Base-by-base conservation (phyloP, 2,329 filamentous ascomycete genomes). In the Mycocentrospora acerina region DNA sequence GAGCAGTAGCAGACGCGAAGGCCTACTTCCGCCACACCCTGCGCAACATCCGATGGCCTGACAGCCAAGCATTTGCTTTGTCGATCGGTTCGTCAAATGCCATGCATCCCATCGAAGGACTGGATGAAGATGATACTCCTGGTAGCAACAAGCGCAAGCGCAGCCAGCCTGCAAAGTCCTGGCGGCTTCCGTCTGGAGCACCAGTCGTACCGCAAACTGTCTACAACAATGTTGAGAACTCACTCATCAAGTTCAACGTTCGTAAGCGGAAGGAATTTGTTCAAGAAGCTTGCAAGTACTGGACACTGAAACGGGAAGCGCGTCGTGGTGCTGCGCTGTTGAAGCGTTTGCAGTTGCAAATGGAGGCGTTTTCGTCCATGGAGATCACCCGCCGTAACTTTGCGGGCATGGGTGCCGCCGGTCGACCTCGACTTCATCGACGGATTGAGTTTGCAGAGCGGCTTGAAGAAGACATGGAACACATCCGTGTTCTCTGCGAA, bases 281-380 rank as follows among this genome's bases (percentile, higher is more conserved):
- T 2, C 85, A 89, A 40, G 91, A 96, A 66, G 88, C 88, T 2
- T 97, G 91, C 71, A 90, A 89, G 55, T 98, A 97, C 69, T 98
- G 93, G 93, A 97, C 93, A 0, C 70, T 98, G 48, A 98, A 98
- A 71, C 82, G 93, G 39, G 93, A 98, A 67, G 88, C 91, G 46
- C 83, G 93, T 24, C 80, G 93, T 42, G 93, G 93, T 31, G 93
- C 93, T 19, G 89, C 93, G 4, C 75, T 98, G 38, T 78, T 98
- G 43, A 97, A 97, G 70, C 83, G 93, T 24, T 76, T 98, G 14
- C 93, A 98, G 65, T 72, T 97, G 40, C 90, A 96, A 66, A 86
- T 96, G 78, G 91, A 97, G 67, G 88, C 89, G 0, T 98, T 97
- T 67, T 91, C 91, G 6, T 95, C 90, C 0, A 95, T 96, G 86